Base-by-base conservation (phyloP, 1,284 basidiomycete species). In the Ustilago shanxiensis region DNA sequence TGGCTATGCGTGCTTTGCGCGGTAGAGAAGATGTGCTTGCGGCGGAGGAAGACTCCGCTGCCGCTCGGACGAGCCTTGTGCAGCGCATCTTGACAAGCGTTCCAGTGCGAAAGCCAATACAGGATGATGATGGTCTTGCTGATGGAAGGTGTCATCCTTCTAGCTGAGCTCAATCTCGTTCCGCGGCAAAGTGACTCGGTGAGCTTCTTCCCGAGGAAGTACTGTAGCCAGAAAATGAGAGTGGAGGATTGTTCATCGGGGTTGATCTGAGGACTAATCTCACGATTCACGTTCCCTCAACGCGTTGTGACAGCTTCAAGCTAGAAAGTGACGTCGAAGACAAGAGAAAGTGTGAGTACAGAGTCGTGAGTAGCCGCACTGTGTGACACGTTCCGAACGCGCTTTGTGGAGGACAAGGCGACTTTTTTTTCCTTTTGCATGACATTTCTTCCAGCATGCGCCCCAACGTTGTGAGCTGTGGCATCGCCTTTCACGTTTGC, bases 1-100 rank as follows among this genome's bases (percentile, higher is more conserved):
- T 90, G 18, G 93, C 95, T 28, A 96, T 87, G 2, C 73, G 60
- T 1, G 63, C 62, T 47, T 39, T 52, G 29, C 52, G 60, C 10
- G 64, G 47, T 2, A 61, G 70, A n/a, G 57, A 8, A 0, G 56
- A 44, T 1, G 56, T 45, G 6, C 60, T 59, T 4, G 61, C 7
- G 13, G 62, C 26, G 14, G 68, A 51, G 1, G 54, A 22, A 13
- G 60, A 54, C 37, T 49, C 61, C 11, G 47, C 61, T 7, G 68
- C 68, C 10, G 63, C 47, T 50, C 68, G 16, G 3, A 52, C 28
- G 5, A 71, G 68, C 50, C 14, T 26, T 3, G 62, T 33, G 20
- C 9, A 22, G 22, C 62, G 62, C 58, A 71, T 71, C 31, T 5
- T 22, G 9, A 26, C 26, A 16, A 24, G 14, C 3, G 22, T 26